A percentile compares a stretch with the other conserved stretches of the same genome.
Evolutionary conservation across 225 moss, liverwort and hornwort genomes (phyloP).

Genomic region (Pseudisothecium myosuroides): DNA sequence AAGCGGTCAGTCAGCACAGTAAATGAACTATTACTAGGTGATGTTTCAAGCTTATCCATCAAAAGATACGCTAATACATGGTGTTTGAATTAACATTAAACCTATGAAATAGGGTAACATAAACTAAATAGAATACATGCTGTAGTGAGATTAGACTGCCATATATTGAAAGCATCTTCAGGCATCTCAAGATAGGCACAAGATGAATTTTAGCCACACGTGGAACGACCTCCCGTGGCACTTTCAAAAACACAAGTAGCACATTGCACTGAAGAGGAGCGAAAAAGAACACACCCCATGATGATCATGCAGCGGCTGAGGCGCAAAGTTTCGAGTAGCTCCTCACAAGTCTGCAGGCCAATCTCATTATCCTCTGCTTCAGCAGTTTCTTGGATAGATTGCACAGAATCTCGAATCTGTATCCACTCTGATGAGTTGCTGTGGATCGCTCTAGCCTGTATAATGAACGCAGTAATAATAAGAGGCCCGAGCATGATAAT

Average conservation of each 20-base stretch:
- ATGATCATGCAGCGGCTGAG: constrained; percentile 84
- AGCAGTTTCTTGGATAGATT: constrained; percentile 32
- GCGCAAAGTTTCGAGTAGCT: constrained; percentile 74
- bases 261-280: neutral
- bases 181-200: neutral
- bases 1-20: neutral
- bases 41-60: neutral
- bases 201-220: neutral
- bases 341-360: constrained; percentile 58
- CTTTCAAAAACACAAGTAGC: neutral
- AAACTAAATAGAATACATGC: neutral
- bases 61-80: neutral
- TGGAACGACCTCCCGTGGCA: neutral
- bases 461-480: neutral
- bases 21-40: neutral
- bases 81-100: neutral
- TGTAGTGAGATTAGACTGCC: neutral
- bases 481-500: neutral
- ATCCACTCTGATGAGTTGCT: constrained; percentile 66
- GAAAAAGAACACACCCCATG: constrained; percentile 52
- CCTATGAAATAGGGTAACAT: neutral
- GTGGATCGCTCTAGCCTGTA: constrained; percentile 74
- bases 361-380: constrained; percentile 52
- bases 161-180: neutral
- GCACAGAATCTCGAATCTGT: constrained; percentile 44